Conservation (phyloP, 805 yeast species). For the Saccharomycopsis sp. region DNA sequence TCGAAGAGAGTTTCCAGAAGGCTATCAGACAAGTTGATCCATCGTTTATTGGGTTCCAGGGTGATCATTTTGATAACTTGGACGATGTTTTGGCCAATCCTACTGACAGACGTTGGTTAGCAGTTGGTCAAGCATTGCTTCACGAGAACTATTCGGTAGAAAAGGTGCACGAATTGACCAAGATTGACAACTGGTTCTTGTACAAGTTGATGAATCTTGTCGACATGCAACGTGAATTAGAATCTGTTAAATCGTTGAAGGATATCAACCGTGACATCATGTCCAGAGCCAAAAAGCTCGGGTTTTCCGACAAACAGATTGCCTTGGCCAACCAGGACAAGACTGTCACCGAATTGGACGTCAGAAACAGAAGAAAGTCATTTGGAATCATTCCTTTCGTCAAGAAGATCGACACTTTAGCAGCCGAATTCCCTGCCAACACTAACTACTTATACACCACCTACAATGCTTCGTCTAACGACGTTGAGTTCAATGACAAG, state of each 20-base stretch:
- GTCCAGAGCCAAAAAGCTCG: constrained; percentile 80
- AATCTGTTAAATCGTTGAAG: constrained; percentile 50
- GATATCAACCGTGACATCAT: constrained; percentile 63
- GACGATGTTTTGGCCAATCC: constrained; percentile 78
- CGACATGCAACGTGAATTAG: constrained; percentile 76
- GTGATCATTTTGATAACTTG: constrained; percentile 65
- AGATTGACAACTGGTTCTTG: constrained; percentile 94
- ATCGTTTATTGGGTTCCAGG: constrained; percentile 84
- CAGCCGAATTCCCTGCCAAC: constrained; percentile 98
- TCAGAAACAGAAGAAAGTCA: constrained; percentile 74
- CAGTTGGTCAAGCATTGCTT: constrained; percentile 93
- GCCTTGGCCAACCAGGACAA: constrained; percentile 60
- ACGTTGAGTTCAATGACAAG: constrained; percentile 77
- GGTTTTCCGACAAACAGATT: constrained; percentile 93
- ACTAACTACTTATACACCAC: constrained; percentile 95
- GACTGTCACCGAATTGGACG: constrained; percentile 58
- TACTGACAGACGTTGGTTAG: constrained; percentile 95
- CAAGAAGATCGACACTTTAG: constrained; percentile 93
- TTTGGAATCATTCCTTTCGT: constrained; percentile 86
- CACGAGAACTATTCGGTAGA: constrained; percentile 91
- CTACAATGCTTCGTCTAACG: constrained; percentile 83
- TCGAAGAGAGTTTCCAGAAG: constrained; percentile 96
- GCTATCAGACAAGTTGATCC: constrained; percentile 96
- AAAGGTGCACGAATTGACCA: constrained; percentile 82
- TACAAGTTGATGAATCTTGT: constrained; percentile 91